Evolutionary conservation across 805 yeast species (phyloP).

Genomic region (Wickerhamomyces alni): DNA sequence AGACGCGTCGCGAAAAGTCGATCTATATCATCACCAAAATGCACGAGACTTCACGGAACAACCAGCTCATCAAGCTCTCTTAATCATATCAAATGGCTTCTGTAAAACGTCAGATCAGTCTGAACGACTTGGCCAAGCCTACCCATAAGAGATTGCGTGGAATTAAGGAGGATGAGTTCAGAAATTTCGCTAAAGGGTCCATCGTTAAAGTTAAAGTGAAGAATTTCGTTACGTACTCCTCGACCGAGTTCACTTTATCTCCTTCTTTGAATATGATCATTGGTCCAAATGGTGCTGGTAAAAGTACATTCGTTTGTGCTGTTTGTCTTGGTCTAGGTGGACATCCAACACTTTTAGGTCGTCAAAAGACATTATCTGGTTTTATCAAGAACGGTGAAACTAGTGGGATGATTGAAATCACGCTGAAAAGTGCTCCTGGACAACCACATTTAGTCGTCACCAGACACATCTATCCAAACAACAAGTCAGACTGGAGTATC

Average conservation of each 20-base stretch:
- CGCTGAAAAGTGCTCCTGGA: constrained; percentile 28
- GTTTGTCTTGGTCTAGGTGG: constrained; percentile 88
- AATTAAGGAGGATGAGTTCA: constrained; percentile 9
- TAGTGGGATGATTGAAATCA: constrained; percentile 28
- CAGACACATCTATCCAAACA: constrained; percentile 27
- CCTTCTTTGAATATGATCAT: constrained; percentile 87
- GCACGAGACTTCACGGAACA: no score
- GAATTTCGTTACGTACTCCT: constrained; percentile 66
- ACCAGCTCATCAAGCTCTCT: no score
- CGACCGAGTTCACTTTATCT: constrained; percentile 68
- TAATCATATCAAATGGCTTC: background rate
- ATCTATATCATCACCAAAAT: background rate
- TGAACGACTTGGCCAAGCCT: constrained; percentile 11
- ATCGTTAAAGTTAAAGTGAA: constrained; percentile 47
- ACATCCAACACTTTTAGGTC: constrained; percentile 65
- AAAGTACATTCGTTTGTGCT: constrained; percentile 89
- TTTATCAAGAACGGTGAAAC: constrained; percentile 67
- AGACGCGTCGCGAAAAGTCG: no score
- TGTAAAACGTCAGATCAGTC: constrained; percentile 2
- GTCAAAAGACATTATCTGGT: constrained; percentile 50
- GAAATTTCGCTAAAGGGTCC: constrained; percentile 38
- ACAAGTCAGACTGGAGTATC: constrained; percentile 47
- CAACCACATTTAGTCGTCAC: constrained; percentile 35
- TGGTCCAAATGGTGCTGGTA: constrained; percentile 97
- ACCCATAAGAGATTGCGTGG: constrained; percentile 5